Evolutionary conservation across 208 protist genomes (phyloP).

Genomic region (Trypanosoma rangeli): DNA sequence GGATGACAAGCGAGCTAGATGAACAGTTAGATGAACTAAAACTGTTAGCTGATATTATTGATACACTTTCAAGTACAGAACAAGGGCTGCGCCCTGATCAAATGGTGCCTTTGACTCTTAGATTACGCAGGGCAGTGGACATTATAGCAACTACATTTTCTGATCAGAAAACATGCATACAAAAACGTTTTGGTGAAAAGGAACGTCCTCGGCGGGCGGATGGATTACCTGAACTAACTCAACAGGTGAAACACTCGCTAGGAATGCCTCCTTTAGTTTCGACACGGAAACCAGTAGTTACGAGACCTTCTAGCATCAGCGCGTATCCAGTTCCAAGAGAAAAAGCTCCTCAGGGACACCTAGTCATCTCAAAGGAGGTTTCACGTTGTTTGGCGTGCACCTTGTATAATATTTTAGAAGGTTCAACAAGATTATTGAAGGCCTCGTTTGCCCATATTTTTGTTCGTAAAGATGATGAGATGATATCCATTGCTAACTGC

Average conservation of each 20-base stretch:
- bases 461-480: constrained; percentile 68
- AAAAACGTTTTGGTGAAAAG: constrained; percentile 23
- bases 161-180: background rate
- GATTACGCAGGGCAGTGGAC: constrained; percentile 36
- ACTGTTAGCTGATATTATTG: constrained; percentile 64
- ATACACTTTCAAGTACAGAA: constrained; percentile 39
- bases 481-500: constrained; percentile 85
- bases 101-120: constrained; percentile 36
- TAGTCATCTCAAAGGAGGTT: constrained; percentile 71
- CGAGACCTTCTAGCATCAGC: constrained; percentile 46
- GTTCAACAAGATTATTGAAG: constrained; percentile 43
- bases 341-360: constrained; percentile 21
- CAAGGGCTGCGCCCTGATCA: constrained; percentile 41
- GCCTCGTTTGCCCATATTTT: constrained; percentile 73
- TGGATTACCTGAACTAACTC: constrained; percentile 24
- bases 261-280: background rate
- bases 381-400: constrained; percentile 51
- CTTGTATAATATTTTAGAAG: constrained; percentile 84
- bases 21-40: constrained; percentile 45
- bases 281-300: constrained; percentile 23
- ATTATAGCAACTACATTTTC: constrained; percentile 11
- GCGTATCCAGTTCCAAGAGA: constrained; percentile 45
- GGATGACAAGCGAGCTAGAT: constrained; percentile 19
- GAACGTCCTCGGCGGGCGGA: constrained; percentile 21
- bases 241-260: constrained; percentile 4